Conservation (phyloP, 331 rosid genomes). For the Dryas integrifolia region DNA sequence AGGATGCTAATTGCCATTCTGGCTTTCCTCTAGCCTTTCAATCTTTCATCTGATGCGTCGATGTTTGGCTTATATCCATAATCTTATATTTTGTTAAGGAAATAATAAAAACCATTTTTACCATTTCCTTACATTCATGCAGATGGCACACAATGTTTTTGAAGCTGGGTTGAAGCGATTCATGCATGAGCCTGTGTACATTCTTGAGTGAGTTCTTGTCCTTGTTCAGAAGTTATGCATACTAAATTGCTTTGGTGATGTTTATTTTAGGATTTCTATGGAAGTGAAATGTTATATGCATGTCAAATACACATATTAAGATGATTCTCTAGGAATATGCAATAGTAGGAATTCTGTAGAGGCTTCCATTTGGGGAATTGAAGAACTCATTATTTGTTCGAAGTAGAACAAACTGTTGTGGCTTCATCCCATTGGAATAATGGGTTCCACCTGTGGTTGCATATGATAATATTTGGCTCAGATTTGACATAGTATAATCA, state of each 20-base stretch:
- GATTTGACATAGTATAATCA: not conserved
- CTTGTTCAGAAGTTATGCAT: conserved; percentile 9
- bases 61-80: too few species aligned
- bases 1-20: too few species aligned
- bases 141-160: conserved; percentile 94
- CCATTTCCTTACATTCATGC: conserved; percentile 27
- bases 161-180: conserved; percentile 90
- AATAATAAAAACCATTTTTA: not conserved
- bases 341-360: not conserved
- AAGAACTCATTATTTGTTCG: not conserved
- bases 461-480: not conserved
- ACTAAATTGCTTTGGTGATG: conserved; percentile 18
- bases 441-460: not conserved
- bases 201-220: conserved; percentile 81
- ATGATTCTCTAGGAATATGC: conserved; percentile 7
- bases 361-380: not conserved
- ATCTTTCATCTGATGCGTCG: too few species aligned
- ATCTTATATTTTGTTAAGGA: too few species aligned
- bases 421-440: not conserved
- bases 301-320: not conserved
- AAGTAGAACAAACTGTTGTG: not conserved
- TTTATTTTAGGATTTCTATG: conserved; percentile 7
- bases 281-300: conserved; percentile 16
- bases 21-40: too few species aligned
- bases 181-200: conserved; percentile 88